Evolutionary conservation across 345 rosid genomes (phyloP).

Genomic region (Eucalyptus sp.): DNA sequence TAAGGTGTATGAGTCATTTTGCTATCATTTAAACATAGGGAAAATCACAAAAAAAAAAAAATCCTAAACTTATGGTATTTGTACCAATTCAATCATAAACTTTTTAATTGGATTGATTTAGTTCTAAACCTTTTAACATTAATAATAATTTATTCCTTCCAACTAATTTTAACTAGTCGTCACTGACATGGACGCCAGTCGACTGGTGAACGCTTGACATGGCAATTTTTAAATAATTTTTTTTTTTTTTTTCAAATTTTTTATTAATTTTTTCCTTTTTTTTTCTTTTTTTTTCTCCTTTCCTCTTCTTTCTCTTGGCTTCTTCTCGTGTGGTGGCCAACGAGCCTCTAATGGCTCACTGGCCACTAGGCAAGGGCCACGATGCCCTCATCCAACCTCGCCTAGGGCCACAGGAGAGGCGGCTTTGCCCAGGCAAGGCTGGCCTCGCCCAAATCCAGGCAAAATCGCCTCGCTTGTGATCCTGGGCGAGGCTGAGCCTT

Average conservation of each 20-base stretch:
- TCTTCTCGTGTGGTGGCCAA: accelerated
- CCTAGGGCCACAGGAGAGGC: too few species aligned
- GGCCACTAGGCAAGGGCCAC: too few species aligned
- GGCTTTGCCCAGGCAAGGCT: too few species aligned
- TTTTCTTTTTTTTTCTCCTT: too few species aligned
- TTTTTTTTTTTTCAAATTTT: accelerated
- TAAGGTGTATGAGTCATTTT: too few species aligned
- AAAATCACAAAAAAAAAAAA: too few species aligned
- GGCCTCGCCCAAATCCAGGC: accelerated
- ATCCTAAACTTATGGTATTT: accelerated
- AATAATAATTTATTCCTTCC: accelerated
- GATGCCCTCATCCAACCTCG: accelerated
- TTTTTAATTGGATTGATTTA: accelerated
- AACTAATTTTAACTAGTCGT: accelerated
- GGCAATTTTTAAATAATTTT: too few species aligned
- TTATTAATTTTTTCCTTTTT: too few species aligned
- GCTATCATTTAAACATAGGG: accelerated
- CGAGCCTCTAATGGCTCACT: accelerated
- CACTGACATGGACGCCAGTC: accelerated
- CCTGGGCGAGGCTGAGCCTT: accelerated
- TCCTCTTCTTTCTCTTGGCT: too few species aligned
- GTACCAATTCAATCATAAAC: accelerated
- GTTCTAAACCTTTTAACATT: too few species aligned
- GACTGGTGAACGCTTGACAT: accelerated
- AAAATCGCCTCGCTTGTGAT: accelerated